Evolutionary conservation across 2,329 filamentous ascomycete genomes (phyloP).

Genomic region (Fusarium temperatum): DNA sequence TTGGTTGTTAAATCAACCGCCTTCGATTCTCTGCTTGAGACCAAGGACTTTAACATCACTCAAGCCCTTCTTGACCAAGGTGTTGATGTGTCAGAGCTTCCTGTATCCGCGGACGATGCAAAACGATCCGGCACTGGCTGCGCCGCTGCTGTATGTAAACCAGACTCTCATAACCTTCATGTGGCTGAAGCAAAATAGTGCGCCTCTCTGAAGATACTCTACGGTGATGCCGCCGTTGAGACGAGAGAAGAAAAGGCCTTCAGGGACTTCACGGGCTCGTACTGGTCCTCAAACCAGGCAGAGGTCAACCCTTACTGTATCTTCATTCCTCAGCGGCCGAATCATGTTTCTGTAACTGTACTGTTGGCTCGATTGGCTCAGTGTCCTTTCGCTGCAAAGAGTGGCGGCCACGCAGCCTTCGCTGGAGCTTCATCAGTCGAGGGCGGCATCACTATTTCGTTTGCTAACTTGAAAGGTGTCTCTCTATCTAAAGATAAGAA

Average conservation of each 20-base stretch:
- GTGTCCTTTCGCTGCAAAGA: constrained; percentile 49
- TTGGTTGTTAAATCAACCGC: neutral
- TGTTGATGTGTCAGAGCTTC: constrained; percentile 5
- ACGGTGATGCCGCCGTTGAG: constrained; percentile 14
- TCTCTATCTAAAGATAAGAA: constrained; percentile 43
- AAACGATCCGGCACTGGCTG: constrained; percentile 2
- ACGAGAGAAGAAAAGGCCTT: constrained; percentile 3
- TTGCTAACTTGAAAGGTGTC: constrained; percentile 49
- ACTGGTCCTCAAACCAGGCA: constrained; percentile 19
- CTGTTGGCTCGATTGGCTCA: constrained; percentile 13
- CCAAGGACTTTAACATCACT: constrained; percentile 13
- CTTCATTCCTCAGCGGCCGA: constrained; percentile 13
- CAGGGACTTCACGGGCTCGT: neutral
- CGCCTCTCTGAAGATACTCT: constrained; percentile 15
- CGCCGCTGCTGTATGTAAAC: constrained; percentile 1
- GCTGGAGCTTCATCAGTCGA: constrained; percentile 50
- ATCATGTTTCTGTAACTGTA: constrained; percentile 3
- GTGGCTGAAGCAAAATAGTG: neutral
- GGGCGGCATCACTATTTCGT: constrained; percentile 48
- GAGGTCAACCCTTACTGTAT: constrained; percentile 21
- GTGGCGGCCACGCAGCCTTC: constrained; percentile 57
- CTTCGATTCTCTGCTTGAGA: neutral
- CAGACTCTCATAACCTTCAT: rapidly evolving
- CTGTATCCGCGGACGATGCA: neutral
- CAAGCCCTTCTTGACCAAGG: constrained; percentile 20